phyloP scores from a whole-genome alignment of 352 stramenopile species.

The Phytophthora fragariaefolia region DNA sequence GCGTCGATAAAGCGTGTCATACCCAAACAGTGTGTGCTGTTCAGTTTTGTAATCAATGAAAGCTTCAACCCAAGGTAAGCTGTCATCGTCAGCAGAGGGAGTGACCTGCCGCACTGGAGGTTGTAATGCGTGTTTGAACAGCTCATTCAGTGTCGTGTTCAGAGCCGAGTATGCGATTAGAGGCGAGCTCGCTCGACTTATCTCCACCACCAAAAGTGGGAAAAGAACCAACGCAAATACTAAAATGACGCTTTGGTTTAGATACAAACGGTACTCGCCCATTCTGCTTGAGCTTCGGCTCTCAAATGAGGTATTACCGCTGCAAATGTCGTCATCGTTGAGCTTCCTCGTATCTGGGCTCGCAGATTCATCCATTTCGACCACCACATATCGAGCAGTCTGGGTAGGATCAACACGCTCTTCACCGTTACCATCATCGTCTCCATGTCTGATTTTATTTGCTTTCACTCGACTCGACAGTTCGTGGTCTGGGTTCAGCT shows the following conservation, averaged over 20 bases:
- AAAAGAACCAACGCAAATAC: constrained; percentile 8
- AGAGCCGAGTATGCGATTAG: constrained; percentile 37
- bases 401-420: neutral
- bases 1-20: constrained; percentile 40
- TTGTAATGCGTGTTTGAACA: constrained; percentile 20
- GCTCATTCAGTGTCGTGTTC: constrained; percentile 44
- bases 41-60: constrained; percentile 42
- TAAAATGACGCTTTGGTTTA: neutral
- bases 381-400: neutral
- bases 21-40: constrained; percentile 38
- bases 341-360: neutral
- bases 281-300: neutral
- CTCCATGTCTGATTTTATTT: neutral
- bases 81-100: neutral
- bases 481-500: neutral
- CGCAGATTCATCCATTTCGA: neutral
- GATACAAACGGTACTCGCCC: neutral
- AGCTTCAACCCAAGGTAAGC: neutral
- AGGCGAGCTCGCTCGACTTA: constrained; percentile 8
- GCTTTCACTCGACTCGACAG: neutral
- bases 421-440: neutral
- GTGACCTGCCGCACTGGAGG: neutral
- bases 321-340: neutral
- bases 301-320: no score
- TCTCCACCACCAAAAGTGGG: constrained; percentile 12